A percentile compares a stretch with the other conserved stretches of the same genome.
These are phyloP conservation scores for Ophiosphaerella narmari DNA, from an alignment of 2,329 filamentous ascomycete genomes.

Conservation along the genomic window DNA sequence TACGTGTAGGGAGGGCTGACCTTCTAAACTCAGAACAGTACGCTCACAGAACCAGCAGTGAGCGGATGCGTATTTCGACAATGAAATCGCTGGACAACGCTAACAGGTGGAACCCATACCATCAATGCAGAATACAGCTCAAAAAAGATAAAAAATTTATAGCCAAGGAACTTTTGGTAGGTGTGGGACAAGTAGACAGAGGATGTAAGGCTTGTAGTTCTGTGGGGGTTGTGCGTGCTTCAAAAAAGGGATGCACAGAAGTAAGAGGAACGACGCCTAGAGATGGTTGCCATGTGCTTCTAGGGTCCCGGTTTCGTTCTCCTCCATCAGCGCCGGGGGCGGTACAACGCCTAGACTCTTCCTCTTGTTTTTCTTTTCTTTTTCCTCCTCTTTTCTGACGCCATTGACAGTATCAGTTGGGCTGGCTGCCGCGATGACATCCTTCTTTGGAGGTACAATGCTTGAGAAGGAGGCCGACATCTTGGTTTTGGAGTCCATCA, in stretches of 20 bases:
- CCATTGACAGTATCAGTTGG: conserved; percentile 24
- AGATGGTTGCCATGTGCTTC: conserved; percentile 19
- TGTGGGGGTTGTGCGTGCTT: not conserved
- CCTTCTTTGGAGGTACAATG: conserved; percentile 31
- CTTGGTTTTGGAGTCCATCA: conserved; percentile 41
- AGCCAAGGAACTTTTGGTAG: conserved; percentile 17
- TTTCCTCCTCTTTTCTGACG: conserved; percentile 26
- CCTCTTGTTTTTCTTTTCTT: conserved; percentile 41
- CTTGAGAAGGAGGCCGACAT: conserved; percentile 38
- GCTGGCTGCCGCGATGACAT: conserved; percentile 20
- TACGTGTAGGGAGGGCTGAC: conserved; percentile 3
- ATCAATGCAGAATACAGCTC: conserved; percentile 11
- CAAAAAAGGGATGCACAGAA: not conserved
- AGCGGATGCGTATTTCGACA: conserved; percentile 4
- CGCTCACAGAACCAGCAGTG: conserved; percentile 17
- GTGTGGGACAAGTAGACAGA: not conserved
- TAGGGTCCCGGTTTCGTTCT: conserved; percentile 28
- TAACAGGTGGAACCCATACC: conserved; percentile 5
- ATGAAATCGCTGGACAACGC: conserved; percentile 10
- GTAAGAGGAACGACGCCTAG: not conserved
- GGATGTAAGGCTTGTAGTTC: not conserved
- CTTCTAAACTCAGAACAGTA: conserved; percentile 2
- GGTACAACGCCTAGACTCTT: conserved; percentile 37
- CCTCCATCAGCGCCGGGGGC: conserved; percentile 30
- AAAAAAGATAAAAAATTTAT: conserved; percentile 24